A percentile compares a stretch with the other conserved stretches of the same genome.
These are phyloP conservation scores for Mortierella sp. DNA, from an alignment of 371 early-diverging fungal genomes.

Conservation along the genomic window DNA sequence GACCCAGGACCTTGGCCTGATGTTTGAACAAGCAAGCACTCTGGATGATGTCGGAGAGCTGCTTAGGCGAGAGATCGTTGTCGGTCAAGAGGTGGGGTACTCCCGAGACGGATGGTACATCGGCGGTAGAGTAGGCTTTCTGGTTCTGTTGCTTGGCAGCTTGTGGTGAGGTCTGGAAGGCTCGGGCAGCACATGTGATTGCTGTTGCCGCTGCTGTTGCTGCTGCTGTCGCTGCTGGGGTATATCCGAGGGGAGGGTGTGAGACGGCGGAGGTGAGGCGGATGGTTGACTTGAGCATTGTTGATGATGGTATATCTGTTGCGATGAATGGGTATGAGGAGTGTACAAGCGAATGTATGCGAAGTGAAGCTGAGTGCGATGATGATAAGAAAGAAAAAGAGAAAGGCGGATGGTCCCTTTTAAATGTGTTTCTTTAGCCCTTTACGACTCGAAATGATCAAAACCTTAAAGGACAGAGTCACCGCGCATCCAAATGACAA, in stretches of 20 bases:
- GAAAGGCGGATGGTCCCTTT: neutral
- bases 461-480: constrained; percentile 20
- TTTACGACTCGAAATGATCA: neutral
- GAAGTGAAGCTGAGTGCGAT: neutral
- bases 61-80: constrained; percentile 53
- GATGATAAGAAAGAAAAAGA: neutral
- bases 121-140: constrained; percentile 41
- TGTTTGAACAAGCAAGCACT: constrained; percentile 62
- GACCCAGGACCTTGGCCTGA: constrained; percentile 64
- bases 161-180: constrained; percentile 25
- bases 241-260: neutral
- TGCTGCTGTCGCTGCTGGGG: neutral
- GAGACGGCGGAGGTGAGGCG: constrained; percentile 29
- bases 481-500: constrained; percentile 17
- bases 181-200: constrained; percentile 12
- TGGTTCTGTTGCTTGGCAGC: constrained; percentile 11
- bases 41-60: constrained; percentile 43
- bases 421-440: neutral
- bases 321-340: neutral
- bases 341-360: neutral
- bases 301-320: neutral
- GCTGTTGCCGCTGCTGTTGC: constrained; percentile 12
- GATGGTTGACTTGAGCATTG: constrained; percentile 33
- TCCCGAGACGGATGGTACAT: constrained; percentile 42
- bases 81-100: constrained; percentile 55